phyloP scores from a whole-genome alignment of 495 filamentous ascomycete species.

The Hyaloscypha variabilis region DNA sequence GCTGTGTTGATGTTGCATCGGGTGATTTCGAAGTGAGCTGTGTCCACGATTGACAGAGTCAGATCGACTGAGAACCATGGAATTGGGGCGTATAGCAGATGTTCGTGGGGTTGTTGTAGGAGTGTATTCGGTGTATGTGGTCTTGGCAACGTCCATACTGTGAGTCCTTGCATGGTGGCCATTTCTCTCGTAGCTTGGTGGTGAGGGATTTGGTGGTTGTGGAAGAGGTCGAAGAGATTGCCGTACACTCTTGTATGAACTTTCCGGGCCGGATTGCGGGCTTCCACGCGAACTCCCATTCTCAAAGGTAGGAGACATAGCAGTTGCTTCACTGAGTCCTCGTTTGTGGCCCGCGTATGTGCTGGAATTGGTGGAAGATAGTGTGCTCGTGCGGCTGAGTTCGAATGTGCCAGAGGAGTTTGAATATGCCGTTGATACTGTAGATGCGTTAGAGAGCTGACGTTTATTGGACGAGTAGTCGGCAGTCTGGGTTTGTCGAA shows the following conservation, averaged over 20 bases:
- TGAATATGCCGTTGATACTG: conserved; percentile 76
- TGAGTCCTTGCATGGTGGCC: conserved; percentile 37
- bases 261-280: conserved; percentile 49
- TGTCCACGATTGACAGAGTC: conserved; percentile 46
- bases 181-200: conserved; percentile 32
- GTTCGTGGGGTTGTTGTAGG: conserved; percentile 33
- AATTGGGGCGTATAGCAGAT: conserved; percentile 49
- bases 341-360: conserved; percentile 67
- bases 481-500: conserved; percentile 65
- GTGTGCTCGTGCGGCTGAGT: conserved; percentile 72
- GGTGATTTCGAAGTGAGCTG: conserved; percentile 39
- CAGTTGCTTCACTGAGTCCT: conserved; percentile 71
- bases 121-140: conserved; percentile 34
- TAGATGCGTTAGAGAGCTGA: conserved; percentile 78
- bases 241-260: conserved; percentile 68
- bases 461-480: conserved; percentile 65
- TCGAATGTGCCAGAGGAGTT: conserved; percentile 65
- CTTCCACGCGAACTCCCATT: conserved; percentile 22
- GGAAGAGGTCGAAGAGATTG: conserved; percentile 79
- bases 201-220: conserved; percentile 60
- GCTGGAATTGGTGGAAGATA: conserved; percentile 77
- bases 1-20: conserved; percentile 46
- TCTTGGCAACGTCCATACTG: conserved; percentile 54
- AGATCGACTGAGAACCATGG: conserved; percentile 54
- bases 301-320: conserved; percentile 41